phyloP scores from a whole-genome alignment of 257 asterid species.

The Cynanchum wilfordii region DNA sequence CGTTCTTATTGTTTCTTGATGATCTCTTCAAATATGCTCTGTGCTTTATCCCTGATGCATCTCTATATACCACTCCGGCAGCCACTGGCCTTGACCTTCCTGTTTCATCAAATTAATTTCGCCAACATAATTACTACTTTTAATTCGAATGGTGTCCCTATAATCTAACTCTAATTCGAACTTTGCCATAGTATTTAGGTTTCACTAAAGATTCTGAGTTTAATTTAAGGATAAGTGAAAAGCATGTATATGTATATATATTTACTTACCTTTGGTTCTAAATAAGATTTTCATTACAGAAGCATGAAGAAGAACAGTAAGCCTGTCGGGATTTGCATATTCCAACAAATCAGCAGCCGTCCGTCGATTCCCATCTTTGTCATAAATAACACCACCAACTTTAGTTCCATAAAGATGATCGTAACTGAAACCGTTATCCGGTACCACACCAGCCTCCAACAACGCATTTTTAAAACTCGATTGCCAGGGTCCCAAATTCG shows the following conservation, averaged over 20 bases:
- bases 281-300: constrained; percentile 54
- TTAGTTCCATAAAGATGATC: constrained; percentile 5
- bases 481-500: constrained; percentile 8
- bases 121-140: no score
- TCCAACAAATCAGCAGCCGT: constrained; percentile 73
- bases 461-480: constrained; percentile 5
- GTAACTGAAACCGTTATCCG: constrained; percentile 1
- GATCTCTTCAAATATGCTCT: constrained; percentile 47
- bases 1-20: constrained; percentile 47
- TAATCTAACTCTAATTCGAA: no score
- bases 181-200: no score
- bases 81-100: constrained; percentile 43
- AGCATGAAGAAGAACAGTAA: constrained; percentile 56
- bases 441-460: constrained; percentile 9
- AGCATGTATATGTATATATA: no score
- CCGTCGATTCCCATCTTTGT: constrained; percentile 31
- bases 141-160: no score
- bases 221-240: no score
- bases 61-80: constrained; percentile 67
- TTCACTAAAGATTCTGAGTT: no score
- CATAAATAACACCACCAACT: constrained; percentile 12
- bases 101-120: no score
- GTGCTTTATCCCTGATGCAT: constrained; percentile 49
- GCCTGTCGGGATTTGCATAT: constrained; percentile 52
- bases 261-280: constrained; percentile 37